Base-by-base conservation (phyloP, 2,329 filamentous ascomycete species). In the Arachnopeziza araneosa region DNA sequence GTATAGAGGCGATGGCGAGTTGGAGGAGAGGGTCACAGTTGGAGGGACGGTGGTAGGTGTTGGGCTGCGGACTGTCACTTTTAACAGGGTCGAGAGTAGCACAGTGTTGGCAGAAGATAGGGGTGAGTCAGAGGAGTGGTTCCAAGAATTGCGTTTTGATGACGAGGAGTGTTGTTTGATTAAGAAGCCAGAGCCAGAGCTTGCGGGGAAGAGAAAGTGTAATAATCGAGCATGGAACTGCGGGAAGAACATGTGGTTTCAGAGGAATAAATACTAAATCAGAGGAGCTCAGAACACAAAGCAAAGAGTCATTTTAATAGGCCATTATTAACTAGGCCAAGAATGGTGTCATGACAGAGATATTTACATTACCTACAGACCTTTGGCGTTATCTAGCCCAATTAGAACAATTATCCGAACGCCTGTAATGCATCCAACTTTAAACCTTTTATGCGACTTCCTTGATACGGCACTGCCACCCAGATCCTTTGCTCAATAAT, bases 381-480 rank as follows among this genome's bases (percentile, higher is more conserved):
- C 10, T 44, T 44, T 44, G 10, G 10, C 36, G 17, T 44, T 14
- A 14, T 44, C 17, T 44, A 44, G 36, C n/a, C 50, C 55, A 44
- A 57, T 57, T 51, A 57, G 50, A 54, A 54, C 32, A 51, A 55
- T 7, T 51, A 7, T 32, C 7, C 48, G 36, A 44, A 44, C 36
- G 36, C 36, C 36, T 14, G 36, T 12, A 44, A 44, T 44, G 36
- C 36, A 44, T 44, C 12, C 17, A 44, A 19, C 36, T 44, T 7
- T 32, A 12, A 44, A 7, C 36, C 36, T 44, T 44, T 74, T 83
- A 88, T 70, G 83, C 81, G 63, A 95, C 77, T 78, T 96, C 82
- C 68, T 84, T 89, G 68, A 97, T 80, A 77, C 88, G 92, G 80
- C 93, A 97, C 69, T 90, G 80, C 93, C 93, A 97, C 65, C 93